Conservation (phyloP, 75 land plant genomes). For the Sequoiadendron giganteum region DNA sequence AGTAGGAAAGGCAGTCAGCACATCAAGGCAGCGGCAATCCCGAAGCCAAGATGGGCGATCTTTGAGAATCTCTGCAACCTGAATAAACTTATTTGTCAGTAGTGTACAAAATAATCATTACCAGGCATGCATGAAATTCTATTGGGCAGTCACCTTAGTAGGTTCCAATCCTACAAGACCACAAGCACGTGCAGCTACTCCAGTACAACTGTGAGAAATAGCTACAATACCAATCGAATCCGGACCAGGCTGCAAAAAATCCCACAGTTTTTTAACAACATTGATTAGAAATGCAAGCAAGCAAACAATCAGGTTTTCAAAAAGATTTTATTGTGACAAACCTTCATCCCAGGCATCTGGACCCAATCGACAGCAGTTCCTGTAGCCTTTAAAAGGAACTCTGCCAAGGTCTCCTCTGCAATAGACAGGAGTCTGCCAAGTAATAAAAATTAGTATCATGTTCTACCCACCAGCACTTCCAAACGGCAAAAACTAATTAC, state of each 20-base stretch:
- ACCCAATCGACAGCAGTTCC: conserved; percentile 99
- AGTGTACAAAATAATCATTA: background rate
- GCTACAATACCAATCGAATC: conserved; percentile 97
- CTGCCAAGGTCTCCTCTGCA: conserved; percentile 94
- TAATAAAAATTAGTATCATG: background rate
- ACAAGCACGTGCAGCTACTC: conserved; percentile 97
- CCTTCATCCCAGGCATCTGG: conserved; percentile 99
- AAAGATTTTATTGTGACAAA: conserved; percentile 9
- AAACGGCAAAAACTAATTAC: background rate
- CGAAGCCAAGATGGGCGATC: conserved; percentile 89
- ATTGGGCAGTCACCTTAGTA: conserved; percentile 45
- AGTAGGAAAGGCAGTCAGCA: conserved; percentile 66
- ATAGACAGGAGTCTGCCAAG: conserved; percentile 74
- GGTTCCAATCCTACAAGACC: conserved; percentile 93
- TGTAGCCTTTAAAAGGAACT: conserved; percentile 94
- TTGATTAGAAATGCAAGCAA: background rate
- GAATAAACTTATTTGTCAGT: background rate
- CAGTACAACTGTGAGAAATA: conserved; percentile 85
- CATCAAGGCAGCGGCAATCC: conserved; percentile 84
- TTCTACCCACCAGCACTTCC: background rate
- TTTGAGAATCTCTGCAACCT: conserved; percentile 91
- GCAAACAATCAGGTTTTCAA: background rate
- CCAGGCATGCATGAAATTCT: background rate
- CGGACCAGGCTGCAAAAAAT: conserved; percentile 90
- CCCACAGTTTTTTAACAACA: background rate